These are phyloP conservation scores for Cardiospermum halicacabum DNA, from an alignment of 345 rosid species.

Conservation along the genomic window DNA sequence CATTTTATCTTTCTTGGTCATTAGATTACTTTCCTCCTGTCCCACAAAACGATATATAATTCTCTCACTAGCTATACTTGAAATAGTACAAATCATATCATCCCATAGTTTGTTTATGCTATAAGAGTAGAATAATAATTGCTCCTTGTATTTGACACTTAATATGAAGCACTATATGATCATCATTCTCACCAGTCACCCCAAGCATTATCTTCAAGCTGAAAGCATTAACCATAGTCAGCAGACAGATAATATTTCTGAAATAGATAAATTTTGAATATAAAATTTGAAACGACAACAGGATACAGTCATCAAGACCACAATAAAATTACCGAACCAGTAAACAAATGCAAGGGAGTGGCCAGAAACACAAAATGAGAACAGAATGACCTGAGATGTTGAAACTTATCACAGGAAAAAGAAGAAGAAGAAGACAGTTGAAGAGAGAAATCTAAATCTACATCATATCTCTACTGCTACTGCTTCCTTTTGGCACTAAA, in stretches of 20 bases:
- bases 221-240: conserved; percentile 20
- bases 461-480: background rate
- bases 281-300: background rate
- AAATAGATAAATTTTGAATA: background rate
- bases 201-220: conserved; percentile 57
- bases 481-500: background rate
- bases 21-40: conserved; percentile 26
- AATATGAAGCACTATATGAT: conserved; percentile 72
- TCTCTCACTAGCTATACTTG: conserved; percentile 27
- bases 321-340: background rate
- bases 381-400: background rate
- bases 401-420: background rate
- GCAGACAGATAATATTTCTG: background rate
- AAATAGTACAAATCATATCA: conserved; percentile 36
- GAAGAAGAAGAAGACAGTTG: background rate
- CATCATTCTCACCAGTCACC: conserved; percentile 48
- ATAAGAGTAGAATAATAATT: conserved; percentile 29
- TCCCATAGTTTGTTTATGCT: conserved; percentile 41
- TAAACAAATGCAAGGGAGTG: background rate
- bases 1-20: conserved; percentile 41
- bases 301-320: background rate
- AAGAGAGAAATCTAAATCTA: background rate
- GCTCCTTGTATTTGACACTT: conserved; percentile 28
- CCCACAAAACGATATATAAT: conserved; percentile 26
- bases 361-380: background rate